These are phyloP conservation scores for Sisymbrium altissimum DNA, from an alignment of 345 rosid species.

Conservation along the genomic window DNA sequence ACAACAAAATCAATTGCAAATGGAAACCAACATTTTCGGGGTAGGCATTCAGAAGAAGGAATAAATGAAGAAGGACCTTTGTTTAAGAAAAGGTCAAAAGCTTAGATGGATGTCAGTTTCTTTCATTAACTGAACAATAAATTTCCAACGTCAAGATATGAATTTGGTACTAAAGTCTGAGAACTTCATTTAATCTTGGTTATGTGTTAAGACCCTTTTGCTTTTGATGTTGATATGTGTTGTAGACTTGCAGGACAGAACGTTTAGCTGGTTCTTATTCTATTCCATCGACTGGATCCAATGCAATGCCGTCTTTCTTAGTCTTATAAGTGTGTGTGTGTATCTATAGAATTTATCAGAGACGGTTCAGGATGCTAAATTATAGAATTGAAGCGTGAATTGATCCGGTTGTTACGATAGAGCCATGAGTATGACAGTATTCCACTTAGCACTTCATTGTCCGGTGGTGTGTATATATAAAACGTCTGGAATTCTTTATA, in stretches of 20 bases:
- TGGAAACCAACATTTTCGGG: neutral
- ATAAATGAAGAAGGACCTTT: neutral
- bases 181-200: neutral
- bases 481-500: neutral
- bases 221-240: neutral
- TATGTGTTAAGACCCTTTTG: neutral
- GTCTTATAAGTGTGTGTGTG: neutral
- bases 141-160: neutral
- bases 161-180: neutral
- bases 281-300: neutral
- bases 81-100: neutral
- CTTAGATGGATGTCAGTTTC: neutral
- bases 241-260: too few species aligned
- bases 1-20: neutral
- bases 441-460: neutral
- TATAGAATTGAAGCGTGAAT: neutral
- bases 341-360: neutral
- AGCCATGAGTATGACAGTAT: neutral
- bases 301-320: neutral
- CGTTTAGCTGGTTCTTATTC: neutral
- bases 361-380: neutral
- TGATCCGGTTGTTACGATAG: neutral
- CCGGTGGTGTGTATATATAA: neutral
- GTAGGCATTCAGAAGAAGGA: neutral
- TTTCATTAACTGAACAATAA: neutral